Conservation (phyloP, 257 asterid species). For the Rubia yunnanensis region DNA sequence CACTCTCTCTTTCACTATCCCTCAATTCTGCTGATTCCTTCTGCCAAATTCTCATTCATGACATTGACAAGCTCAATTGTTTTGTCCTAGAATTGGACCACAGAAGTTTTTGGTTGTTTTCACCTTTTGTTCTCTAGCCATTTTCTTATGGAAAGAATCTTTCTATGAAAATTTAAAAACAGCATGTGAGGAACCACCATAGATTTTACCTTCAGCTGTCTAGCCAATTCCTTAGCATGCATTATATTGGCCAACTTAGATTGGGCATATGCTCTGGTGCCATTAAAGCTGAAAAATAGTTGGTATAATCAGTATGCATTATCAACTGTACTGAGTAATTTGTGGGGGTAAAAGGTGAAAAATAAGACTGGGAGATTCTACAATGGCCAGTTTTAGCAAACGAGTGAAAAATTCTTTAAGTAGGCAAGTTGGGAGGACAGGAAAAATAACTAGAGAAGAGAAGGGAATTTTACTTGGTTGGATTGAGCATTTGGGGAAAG, state of each 20-base stretch:
- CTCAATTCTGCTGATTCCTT: neutral
- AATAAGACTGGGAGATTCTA: neutral
- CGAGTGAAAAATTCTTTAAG: neutral
- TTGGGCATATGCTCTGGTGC: slow-evolving; percentile 81
- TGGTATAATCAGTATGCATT: too few relatives aligned
- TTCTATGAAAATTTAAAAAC: neutral
- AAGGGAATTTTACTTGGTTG: slow-evolving; percentile 44
- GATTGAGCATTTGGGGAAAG: slow-evolving; percentile 58
- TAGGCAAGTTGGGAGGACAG: neutral
- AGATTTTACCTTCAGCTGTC: slow-evolving; percentile 62
- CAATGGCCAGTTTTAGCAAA: neutral
- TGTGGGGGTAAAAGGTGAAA: neutral
- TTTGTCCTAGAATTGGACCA: neutral
- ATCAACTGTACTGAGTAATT: too few relatives aligned
- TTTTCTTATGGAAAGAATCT: neutral
- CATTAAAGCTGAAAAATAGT: too few relatives aligned
- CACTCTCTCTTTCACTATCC: slow-evolving; percentile 1
- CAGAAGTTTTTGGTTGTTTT: neutral
- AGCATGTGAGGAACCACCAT: neutral
- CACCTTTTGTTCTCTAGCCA: neutral
- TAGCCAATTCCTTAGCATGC: slow-evolving; percentile 84
- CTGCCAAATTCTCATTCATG: neutral
- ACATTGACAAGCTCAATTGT: neutral
- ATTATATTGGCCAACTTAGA: slow-evolving; percentile 81
- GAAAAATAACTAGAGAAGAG: neutral